These are phyloP conservation scores for Coemansia sp. DNA, from an alignment of 192 early-diverging fungal species.

Conservation along the genomic window DNA sequence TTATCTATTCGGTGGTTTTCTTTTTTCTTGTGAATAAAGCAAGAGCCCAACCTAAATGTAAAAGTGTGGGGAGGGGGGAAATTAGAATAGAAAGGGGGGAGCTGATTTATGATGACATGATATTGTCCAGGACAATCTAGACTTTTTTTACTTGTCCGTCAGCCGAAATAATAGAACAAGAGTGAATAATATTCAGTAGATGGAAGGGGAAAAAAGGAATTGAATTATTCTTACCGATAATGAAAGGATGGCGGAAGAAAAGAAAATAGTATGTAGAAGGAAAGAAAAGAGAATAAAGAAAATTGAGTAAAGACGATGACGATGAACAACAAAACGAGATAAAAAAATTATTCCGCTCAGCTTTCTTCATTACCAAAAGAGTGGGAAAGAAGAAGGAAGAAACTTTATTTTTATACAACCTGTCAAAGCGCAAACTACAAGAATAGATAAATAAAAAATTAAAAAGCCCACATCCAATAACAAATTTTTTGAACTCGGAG, in stretches of 20 bases:
- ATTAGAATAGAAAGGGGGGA: too few species aligned
- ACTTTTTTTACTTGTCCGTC: too few species aligned
- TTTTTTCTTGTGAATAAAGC: too few species aligned
- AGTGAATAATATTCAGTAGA: not conserved
- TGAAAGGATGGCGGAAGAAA: not conserved
- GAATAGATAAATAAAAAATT: not conserved
- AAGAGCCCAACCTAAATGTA: too few species aligned
- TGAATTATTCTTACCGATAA: not conserved
- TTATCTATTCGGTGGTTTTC: too few species aligned
- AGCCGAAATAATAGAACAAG: too few species aligned
- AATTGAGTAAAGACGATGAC: too few species aligned
- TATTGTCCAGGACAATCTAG: too few species aligned
- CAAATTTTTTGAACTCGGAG: slow-evolving; percentile 1
- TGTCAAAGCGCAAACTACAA: too few species aligned
- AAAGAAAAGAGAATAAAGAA: not conserved
- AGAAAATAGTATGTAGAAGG: not conserved
- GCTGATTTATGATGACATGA: too few species aligned
- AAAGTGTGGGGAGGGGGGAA: too few species aligned
- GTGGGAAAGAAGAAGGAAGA: not conserved
- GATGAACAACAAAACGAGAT: too few species aligned
- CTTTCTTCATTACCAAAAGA: not conserved
- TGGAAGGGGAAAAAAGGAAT: not conserved
- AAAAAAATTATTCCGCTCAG: not conserved
- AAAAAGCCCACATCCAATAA: not conserved
- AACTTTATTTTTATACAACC: not conserved